Percentiles rank a stretch among this genome's conserved stretches.
phyloP scores from a whole-genome alignment of 2,329 filamentous ascomycete genomes.

The Claviceps sp. region DNA sequence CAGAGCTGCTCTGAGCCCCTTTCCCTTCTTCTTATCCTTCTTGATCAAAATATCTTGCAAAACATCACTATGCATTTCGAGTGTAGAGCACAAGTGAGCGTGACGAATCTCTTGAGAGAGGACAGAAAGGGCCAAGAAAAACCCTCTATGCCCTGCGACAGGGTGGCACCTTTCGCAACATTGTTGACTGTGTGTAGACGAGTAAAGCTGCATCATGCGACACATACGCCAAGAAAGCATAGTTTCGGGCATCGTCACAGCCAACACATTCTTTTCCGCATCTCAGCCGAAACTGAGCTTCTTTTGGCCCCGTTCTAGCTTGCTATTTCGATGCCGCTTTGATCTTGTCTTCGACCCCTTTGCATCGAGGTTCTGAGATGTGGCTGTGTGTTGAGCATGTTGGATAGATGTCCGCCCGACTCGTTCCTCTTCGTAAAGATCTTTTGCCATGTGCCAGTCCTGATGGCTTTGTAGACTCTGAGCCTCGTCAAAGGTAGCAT shows the following conservation, averaged over 20 bases:
- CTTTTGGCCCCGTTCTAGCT: conserved; percentile 44
- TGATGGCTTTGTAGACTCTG: conserved; percentile 61
- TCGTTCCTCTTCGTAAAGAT: conserved; percentile 56
- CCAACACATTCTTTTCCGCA: not conserved
- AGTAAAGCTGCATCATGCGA: not conserved
- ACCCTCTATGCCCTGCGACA: not conserved
- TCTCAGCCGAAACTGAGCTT: conserved; percentile 45
- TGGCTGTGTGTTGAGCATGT: conserved; percentile 21
- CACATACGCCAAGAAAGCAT: not conserved
- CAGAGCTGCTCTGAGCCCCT: not conserved
- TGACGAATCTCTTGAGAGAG: not conserved
- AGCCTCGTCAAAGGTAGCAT: conserved; percentile 39
- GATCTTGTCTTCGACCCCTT: conserved; percentile 23
- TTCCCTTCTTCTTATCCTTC: not conserved
- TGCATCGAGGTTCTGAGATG: conserved; percentile 17
- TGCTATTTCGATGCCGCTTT: conserved; percentile 26
- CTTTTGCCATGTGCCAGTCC: conserved; percentile 91
- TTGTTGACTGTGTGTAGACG: not conserved
- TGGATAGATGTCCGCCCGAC: conserved; percentile 31
- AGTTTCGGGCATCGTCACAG: not conserved
- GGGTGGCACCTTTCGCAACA: not conserved
- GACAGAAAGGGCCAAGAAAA: not conserved
- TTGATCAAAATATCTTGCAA: not conserved
- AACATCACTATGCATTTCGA: too few relatives aligned
- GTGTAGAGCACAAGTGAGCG: not conserved